Evolutionary conservation across 1,284 basidiomycete species (phyloP).

Genomic region (Puccinia sorghi): DNA sequence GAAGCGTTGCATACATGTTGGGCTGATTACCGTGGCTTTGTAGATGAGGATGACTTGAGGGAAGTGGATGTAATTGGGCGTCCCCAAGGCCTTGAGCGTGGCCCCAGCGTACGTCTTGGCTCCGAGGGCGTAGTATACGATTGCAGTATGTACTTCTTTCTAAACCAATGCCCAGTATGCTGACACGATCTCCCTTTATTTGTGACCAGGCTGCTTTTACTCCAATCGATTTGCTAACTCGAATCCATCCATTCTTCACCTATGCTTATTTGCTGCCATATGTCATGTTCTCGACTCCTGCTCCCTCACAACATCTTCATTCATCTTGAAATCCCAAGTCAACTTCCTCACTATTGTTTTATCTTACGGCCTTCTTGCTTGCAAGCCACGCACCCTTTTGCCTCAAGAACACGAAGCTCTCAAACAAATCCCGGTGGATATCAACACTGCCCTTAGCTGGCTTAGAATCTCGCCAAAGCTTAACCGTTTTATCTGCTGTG

Average conservation of each 20-base stretch:
- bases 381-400: neutral
- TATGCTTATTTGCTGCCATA: conserved; percentile 9
- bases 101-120: no score
- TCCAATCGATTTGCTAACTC: neutral
- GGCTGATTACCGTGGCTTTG: no score
- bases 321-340: conserved; percentile 11
- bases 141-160: no score
- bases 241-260: neutral
- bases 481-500: neutral
- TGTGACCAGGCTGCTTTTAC: conserved; percentile 6
- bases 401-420: neutral
- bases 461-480: conserved; percentile 9
- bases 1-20: no score
- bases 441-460: conserved; percentile 4
- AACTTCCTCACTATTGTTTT: neutral
- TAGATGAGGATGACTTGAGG: no score
- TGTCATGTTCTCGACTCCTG: conserved; percentile 6
- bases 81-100: no score
- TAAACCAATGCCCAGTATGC: no score
- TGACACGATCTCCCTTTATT: no score
- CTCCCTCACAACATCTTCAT: neutral
- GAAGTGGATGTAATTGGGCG: no score
- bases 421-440: neutral
- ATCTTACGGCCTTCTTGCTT: neutral
- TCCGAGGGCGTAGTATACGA: no score